phyloP scores from a whole-genome alignment of 139 green algal genomes.

The Chlamydomonas sphaeroides region DNA sequence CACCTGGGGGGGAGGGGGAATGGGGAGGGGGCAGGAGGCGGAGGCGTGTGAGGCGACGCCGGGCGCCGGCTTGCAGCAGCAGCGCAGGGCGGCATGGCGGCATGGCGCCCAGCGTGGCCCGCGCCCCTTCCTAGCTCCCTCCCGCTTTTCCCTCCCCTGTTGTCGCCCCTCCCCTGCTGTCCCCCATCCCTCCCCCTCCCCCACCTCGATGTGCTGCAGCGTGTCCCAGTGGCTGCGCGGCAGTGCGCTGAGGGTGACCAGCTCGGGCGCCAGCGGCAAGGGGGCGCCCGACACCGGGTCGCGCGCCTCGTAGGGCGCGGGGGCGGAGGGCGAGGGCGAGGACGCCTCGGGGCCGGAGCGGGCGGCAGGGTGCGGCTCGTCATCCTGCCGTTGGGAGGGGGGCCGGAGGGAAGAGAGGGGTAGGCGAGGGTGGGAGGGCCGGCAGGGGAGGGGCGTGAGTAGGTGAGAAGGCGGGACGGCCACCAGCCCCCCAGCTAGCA shows the following conservation, averaged over 20 bases:
- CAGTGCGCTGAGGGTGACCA: constrained; percentile 90
- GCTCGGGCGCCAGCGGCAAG: constrained; percentile 67
- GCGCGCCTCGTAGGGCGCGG: constrained; percentile 36
- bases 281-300: constrained; percentile 62
- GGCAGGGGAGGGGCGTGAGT: too few species aligned
- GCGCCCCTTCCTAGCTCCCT: too few species aligned
- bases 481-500: too few species aligned
- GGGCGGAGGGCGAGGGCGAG: neutral
- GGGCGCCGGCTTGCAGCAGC: too few species aligned
- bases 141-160: neutral
- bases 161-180: neutral
- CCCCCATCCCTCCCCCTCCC: neutral
- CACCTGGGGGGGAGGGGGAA: constrained; percentile 1
- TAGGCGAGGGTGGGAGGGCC: too few species aligned
- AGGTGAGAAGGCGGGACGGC: too few species aligned
- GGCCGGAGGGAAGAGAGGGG: too few species aligned
- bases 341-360: constrained; percentile 1
- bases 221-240: constrained; percentile 89
- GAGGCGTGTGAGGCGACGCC: too few species aligned
- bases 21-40: too few species aligned
- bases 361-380: constrained; percentile 2
- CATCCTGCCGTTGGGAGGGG: neutral
- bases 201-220: constrained; percentile 86
- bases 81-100: too few species aligned
- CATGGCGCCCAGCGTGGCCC: too few species aligned